phyloP scores from a whole-genome alignment of 2,329 filamentous ascomycete genomes.

The Teratosphaeria pseudoeucalypti region DNA sequence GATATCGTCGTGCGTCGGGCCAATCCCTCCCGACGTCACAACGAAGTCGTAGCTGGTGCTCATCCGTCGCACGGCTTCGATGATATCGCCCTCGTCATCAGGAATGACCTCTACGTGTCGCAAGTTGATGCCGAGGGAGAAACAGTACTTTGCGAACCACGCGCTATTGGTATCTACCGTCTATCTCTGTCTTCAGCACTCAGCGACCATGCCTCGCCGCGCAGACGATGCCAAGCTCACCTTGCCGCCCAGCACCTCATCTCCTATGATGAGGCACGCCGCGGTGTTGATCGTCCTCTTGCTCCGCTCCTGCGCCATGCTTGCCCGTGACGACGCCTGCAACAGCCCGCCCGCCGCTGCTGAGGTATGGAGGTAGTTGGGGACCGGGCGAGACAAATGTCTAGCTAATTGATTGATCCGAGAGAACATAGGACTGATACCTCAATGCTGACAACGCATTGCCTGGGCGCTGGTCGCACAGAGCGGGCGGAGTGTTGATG shows the following conservation, averaged over 20 bases:
- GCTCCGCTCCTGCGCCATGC: constrained; percentile 45
- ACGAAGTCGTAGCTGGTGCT: constrained; percentile 85
- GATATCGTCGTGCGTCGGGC: constrained; percentile 95
- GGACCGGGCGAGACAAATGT: constrained; percentile 56
- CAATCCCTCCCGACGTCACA: constrained; percentile 90
- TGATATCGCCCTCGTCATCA: constrained; percentile 82
- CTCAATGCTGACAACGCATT: background rate
- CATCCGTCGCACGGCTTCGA: constrained; percentile 80
- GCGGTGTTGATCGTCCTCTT: constrained; percentile 73
- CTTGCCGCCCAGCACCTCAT: constrained; percentile 93
- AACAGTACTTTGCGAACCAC: constrained; percentile 57
- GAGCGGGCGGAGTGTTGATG: background rate
- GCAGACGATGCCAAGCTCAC: constrained; percentile 34
- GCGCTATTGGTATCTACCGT: constrained; percentile 57
- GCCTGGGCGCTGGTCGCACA: background rate
- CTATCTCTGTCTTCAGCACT: constrained; percentile 26
- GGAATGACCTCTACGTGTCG: constrained; percentile 88
- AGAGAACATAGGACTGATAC: constrained; percentile 53
- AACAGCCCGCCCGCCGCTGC: constrained; percentile 23
- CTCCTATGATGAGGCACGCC: constrained; percentile 89
- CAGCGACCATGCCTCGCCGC: background rate
- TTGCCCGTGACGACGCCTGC: constrained; percentile 32
- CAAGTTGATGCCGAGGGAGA: constrained; percentile 55
- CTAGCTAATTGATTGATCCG: constrained; percentile 63
- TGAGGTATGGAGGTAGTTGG: constrained; percentile 45